Conservation (phyloP, 148 eudicot genomes). For the Chenopodium suecicum region DNA sequence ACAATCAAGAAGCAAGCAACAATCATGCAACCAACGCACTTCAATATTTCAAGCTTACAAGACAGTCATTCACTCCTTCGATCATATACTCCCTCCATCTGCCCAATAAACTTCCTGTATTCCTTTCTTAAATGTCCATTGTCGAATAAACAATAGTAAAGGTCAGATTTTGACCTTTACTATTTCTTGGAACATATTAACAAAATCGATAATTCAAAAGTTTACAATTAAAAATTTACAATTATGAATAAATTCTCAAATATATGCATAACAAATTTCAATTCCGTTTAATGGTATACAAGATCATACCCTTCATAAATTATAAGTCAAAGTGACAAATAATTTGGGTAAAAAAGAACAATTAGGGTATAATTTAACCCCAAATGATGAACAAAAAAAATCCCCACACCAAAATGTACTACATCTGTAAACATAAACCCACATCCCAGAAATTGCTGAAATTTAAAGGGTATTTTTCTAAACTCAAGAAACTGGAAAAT, state of each 20-base stretch:
- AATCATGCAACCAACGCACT: neutral
- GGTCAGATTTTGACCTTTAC: neutral
- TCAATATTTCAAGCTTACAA: neutral
- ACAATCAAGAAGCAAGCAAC: neutral
- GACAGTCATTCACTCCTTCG: neutral
- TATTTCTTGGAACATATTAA: neutral
- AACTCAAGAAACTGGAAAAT: neutral
- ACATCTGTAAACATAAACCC: neutral
- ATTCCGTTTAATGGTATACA: neutral
- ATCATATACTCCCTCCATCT: neutral
- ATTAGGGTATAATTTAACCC: neutral
- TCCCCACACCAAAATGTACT: neutral
- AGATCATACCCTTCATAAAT: neutral
- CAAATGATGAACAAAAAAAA: neutral
- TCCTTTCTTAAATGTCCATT: no score
- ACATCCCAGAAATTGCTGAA: neutral
- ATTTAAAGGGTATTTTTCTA: neutral
- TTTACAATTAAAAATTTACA: neutral
- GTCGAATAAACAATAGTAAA: no score
- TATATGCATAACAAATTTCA: neutral
- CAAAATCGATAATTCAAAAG: neutral
- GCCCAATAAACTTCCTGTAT: no score
- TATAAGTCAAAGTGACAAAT: no score
- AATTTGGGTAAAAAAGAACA: no score
- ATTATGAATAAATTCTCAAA: neutral